phyloP scores from a whole-genome alignment of 202 grass and related monocot species.

The Setaria viridis region DNA sequence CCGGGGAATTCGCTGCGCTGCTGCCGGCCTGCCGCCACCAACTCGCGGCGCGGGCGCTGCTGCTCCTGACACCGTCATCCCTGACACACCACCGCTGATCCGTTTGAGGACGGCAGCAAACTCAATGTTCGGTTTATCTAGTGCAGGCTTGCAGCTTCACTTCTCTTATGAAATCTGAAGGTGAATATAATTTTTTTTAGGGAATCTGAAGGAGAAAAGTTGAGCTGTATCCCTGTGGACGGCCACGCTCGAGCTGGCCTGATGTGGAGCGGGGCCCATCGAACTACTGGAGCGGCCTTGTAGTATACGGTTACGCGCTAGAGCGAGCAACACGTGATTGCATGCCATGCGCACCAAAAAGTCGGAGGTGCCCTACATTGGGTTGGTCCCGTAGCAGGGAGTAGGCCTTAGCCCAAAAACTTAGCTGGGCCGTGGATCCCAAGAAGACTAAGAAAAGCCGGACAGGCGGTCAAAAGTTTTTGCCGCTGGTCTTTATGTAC shows the following conservation, averaged over 20 bases:
- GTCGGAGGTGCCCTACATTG: neutral
- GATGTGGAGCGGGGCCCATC: neutral
- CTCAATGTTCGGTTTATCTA: neutral
- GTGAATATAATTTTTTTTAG: too few species aligned
- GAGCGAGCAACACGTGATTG: slow-evolving; percentile 11
- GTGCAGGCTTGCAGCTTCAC: neutral
- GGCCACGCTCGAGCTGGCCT: neutral
- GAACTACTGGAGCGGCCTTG: too few species aligned
- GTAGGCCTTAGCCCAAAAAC: slow-evolving; percentile 41
- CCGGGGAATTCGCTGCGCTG: neutral
- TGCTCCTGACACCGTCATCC: neutral
- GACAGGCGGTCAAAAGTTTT: slow-evolving; percentile 40
- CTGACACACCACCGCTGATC: neutral
- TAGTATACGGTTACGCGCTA: neutral
- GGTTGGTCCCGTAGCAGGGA: neutral
- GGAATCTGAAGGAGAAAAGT: neutral
- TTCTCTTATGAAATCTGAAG: neutral
- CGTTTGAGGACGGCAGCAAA: neutral
- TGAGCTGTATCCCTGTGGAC: neutral
- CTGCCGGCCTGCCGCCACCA: neutral
- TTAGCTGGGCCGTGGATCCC: slow-evolving; percentile 37
- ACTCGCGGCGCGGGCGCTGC: neutral
- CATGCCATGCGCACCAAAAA: neutral
- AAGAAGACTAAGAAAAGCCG: neutral
- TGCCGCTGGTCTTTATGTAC: neutral